Evolutionary conservation across 2,329 filamentous ascomycete species (phyloP).

Genomic region (Phialophora macrospora): DNA sequence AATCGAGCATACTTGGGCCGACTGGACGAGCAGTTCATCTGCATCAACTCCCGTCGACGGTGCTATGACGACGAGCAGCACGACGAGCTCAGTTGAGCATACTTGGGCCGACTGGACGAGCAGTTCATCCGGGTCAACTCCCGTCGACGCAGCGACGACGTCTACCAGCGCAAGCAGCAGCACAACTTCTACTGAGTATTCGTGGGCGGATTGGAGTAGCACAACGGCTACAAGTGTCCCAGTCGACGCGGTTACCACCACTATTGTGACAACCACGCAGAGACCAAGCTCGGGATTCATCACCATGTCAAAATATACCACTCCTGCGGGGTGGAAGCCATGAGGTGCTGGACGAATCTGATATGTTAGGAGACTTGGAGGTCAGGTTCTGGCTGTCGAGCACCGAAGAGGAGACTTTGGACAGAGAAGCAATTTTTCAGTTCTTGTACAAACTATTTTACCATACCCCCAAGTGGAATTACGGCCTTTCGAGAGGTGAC

Average conservation of each 20-base stretch:
- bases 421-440: slow-evolving; percentile 12
- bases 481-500: not conserved
- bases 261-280: slow-evolving; percentile 6
- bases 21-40: slow-evolving; percentile 8
- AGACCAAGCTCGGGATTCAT: slow-evolving; percentile 29
- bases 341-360: slow-evolving; percentile 5
- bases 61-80: slow-evolving; percentile 1
- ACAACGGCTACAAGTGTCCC: not conserved
- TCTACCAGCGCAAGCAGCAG: slow-evolving; percentile 2
- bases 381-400: not conserved
- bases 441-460: slow-evolving; percentile 31
- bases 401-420: not conserved
- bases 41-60: not conserved
- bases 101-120: slow-evolving; percentile 8
- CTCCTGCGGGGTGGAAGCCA: slow-evolving; percentile 28
- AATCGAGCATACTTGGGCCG: not conserved
- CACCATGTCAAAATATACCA: slow-evolving; percentile 28
- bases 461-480: not conserved
- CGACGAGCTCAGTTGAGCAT: slow-evolving; percentile 1
- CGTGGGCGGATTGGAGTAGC: slow-evolving; percentile 9
- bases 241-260: slow-evolving; percentile 8
- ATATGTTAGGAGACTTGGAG: not conserved
- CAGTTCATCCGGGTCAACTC: not conserved
- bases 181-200: not conserved
- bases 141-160: not conserved